These are phyloP conservation scores for Epichloe typhina DNA, from an alignment of 2,329 filamentous ascomycete species.

Conservation along the genomic window DNA sequence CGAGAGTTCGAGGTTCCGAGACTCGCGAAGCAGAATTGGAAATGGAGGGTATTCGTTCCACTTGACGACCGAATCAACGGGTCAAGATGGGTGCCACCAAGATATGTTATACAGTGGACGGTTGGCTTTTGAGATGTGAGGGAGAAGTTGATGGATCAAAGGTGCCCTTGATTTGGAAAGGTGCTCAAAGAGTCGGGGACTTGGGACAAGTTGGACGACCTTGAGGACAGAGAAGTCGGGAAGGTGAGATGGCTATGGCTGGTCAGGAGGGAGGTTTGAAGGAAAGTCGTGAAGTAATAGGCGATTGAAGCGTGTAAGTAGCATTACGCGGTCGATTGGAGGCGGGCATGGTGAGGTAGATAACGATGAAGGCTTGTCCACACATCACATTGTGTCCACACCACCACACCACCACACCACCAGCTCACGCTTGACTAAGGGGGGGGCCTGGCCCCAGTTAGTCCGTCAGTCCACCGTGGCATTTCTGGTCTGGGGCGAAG, in stretches of 20 bases:
- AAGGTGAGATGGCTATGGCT: not conserved
- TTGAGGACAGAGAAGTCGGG: conserved; percentile 3
- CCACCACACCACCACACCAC: not conserved
- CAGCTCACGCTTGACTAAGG: too few species aligned
- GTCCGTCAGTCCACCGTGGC: not conserved
- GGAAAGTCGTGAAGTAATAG: conserved; percentile 23
- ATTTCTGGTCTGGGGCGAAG: not conserved
- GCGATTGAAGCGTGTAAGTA: conserved; percentile 12
- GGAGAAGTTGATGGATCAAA: not conserved
- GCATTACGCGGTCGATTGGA: conserved; percentile 5
- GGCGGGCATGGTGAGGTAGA: conserved; percentile 16
- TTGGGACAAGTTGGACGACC: not conserved
- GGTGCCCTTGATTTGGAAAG: conserved; percentile 3
- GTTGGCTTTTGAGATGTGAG: not conserved
- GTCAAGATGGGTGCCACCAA: conserved; percentile 21
- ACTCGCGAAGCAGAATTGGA: not conserved
- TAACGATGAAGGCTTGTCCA: conserved; percentile 9
- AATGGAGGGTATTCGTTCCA: conserved; percentile 7
- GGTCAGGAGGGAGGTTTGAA: conserved; percentile 14
- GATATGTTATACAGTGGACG: not conserved
- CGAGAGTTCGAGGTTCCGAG: not conserved
- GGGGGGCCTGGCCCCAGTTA: not conserved
- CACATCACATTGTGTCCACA: not conserved
- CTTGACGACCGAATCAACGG: conserved; percentile 38
- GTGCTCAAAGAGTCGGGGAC: too few species aligned